These are phyloP conservation scores for Penicillium antarcticum DNA, from an alignment of 495 filamentous ascomycete species.

Conservation along the genomic window DNA sequence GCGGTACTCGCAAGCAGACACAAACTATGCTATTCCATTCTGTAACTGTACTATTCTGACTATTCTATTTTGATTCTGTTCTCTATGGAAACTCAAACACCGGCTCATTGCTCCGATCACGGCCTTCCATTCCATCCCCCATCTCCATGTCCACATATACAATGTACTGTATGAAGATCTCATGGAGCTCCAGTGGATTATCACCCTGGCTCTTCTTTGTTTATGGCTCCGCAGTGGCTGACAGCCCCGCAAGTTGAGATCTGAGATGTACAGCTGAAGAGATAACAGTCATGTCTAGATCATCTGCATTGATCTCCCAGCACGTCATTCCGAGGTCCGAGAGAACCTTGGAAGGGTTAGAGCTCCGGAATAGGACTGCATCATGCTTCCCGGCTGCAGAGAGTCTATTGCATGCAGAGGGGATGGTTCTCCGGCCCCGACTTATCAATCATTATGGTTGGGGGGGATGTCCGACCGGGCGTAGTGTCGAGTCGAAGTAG, in stretches of 20 bases:
- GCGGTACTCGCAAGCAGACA: background rate
- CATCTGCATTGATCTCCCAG: conserved; percentile 8
- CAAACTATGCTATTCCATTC: too few species aligned
- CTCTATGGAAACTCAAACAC: too few species aligned
- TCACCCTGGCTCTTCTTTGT: conserved; percentile 5
- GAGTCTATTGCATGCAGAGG: conserved; percentile 1
- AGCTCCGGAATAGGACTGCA: conserved; percentile 9
- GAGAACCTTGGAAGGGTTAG: background rate
- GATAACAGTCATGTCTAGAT: background rate
- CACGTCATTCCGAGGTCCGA: conserved; percentile 12
- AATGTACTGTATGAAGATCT: background rate
- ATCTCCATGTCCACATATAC: too few species aligned
- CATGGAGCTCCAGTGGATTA: conserved; percentile 3
- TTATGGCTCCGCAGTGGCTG: conserved; percentile 29
- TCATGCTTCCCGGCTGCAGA: conserved; percentile 5
- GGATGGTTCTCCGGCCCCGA: background rate
- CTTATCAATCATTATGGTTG: background rate
- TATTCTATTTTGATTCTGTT: too few species aligned
- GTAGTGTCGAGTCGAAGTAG: background rate
- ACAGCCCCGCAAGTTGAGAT: conserved; percentile 23
- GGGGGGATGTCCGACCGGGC: background rate
- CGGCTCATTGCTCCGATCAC: too few species aligned
- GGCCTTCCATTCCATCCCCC: too few species aligned
- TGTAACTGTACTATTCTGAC: too few species aligned
- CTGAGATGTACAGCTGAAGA: conserved; percentile 18